phyloP scores from a whole-genome alignment of 257 asterid genomes.

The Nicotiana otophora region DNA sequence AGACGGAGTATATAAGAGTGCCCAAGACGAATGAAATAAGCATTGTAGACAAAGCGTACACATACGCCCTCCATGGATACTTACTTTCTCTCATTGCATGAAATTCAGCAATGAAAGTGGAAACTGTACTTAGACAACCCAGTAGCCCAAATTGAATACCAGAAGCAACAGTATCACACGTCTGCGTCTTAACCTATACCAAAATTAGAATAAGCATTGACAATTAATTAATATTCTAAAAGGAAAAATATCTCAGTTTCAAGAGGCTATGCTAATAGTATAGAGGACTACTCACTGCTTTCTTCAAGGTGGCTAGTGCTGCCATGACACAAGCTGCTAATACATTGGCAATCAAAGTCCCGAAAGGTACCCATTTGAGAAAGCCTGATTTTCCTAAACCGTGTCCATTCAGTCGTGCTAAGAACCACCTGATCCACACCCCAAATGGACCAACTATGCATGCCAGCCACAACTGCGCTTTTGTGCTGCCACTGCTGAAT shows the following conservation, averaged over 20 bases:
- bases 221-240: too few relatives aligned
- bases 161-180: slow-evolving; percentile 43
- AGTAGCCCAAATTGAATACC: slow-evolving; percentile 73
- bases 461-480: slow-evolving; percentile 63
- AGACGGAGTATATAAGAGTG: slow-evolving; percentile 59
- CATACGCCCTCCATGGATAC: slow-evolving; percentile 63
- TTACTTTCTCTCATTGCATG: slow-evolving; percentile 64
- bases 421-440: slow-evolving; percentile 79
- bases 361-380: slow-evolving; percentile 81
- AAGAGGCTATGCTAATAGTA: too few relatives aligned
- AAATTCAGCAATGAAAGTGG: slow-evolving; percentile 77
- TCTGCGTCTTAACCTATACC: slow-evolving; percentile 36
- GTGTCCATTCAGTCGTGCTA: slow-evolving; percentile 79
- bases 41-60: slow-evolving; percentile 47
- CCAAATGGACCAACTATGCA: slow-evolving; percentile 89
- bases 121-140: slow-evolving; percentile 87
- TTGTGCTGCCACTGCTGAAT: slow-evolving; percentile 38
- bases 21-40: slow-evolving; percentile 48
- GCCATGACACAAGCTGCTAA: slow-evolving; percentile 92
- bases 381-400: slow-evolving; percentile 50
- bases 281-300: slow-evolving; percentile 35
- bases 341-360: slow-evolving; percentile 87
- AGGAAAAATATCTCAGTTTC: too few relatives aligned
- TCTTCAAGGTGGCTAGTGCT: slow-evolving; percentile 59
- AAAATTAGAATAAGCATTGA: background rate